Percentiles rank a stretch among this genome's conserved stretches.
Evolutionary conservation across 495 filamentous ascomycete species (phyloP).

Genomic region (Lepidopterella palustris): DNA sequence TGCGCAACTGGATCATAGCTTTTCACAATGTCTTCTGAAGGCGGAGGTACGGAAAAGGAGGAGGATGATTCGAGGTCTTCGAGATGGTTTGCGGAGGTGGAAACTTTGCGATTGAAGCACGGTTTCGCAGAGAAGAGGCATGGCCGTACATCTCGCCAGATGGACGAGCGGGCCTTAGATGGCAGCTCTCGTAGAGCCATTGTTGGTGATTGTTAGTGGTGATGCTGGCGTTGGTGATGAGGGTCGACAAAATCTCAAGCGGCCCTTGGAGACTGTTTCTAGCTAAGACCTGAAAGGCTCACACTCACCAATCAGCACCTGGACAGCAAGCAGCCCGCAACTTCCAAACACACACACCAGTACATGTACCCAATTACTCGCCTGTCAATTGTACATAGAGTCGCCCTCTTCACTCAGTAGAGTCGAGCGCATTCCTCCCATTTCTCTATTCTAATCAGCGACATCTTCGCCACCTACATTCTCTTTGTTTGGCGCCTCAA

Average conservation of each 20-base stretch:
- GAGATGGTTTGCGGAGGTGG: constrained; percentile 24
- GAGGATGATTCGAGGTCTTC: constrained; percentile 32
- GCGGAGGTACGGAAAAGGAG: constrained; percentile 36
- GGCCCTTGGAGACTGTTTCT: background rate
- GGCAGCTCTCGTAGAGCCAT: constrained; percentile 29
- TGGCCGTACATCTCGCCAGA: constrained; percentile 13
- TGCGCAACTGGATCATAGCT: constrained; percentile 54
- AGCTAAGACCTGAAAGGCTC: background rate
- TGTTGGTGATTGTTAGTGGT: too few species aligned
- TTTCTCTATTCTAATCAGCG: background rate
- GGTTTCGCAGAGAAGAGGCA: constrained; percentile 6
- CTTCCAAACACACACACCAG: too few species aligned
- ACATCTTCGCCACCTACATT: background rate
- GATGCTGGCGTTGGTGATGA: background rate
- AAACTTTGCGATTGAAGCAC: constrained; percentile 27
- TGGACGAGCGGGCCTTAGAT: constrained; percentile 4
- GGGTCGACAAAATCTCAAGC: background rate
- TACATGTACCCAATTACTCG: background rate
- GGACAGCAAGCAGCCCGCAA: too few species aligned
- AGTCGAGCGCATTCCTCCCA: background rate
- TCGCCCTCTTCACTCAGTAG: background rate
- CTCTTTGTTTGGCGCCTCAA: background rate
- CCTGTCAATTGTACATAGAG: background rate
- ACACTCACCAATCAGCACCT: background rate
- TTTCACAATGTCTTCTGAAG: constrained; percentile 36